Evolutionary conservation across 1,139 yeast species (phyloP), one percentile per base, ranked within the genome.

Genomic region (Geotrichum phurueaensis): DNA sequence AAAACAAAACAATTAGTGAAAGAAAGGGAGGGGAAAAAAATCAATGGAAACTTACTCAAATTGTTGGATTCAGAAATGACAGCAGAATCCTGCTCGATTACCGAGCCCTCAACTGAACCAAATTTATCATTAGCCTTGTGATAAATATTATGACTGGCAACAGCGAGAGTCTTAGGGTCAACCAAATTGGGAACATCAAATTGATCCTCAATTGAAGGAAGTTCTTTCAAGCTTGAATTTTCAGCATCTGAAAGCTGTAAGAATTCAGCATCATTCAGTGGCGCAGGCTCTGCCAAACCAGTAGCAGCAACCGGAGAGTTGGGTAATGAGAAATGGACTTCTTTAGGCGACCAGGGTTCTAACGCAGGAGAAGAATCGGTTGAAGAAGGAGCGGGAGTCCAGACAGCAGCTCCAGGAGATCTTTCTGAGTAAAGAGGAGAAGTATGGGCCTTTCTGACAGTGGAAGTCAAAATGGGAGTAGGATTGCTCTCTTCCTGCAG

Each of bases 341-440:
- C 59, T 39, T 49, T 43, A 18, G 55, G 55, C 27, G 59, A 47
- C 59, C 59, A 57, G 15, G 53, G 49, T 31, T 57, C 56, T 7
- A 22, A 39, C 7, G 18, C 51, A 15, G 58, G 58, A 2, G 54
- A 27, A 15, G 59, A 57, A 10, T 57, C 59, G 7, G 47, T 51
- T 36, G 59, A 52, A 12, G 59, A 43, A n/a, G 59, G 48, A 23
- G 52, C 59, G 10, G 59, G 59, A 6, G 56, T 57, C 59, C 59
- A 57, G 5, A 43, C 15, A 25, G 20, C 59, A 2, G 56, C 56
- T 9, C 56, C 56, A 7, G 56, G 56, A 25, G 56, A 53, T 39
- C 33, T 53, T 25, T 13, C 25, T 33, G 45, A 13, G 9, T 23
- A 25, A 22, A 22, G 1, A 25, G 51, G 51, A 12, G 51, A 48